Base-by-base conservation (phyloP, 805 yeast species). In the Candida tammaniensis region DNA sequence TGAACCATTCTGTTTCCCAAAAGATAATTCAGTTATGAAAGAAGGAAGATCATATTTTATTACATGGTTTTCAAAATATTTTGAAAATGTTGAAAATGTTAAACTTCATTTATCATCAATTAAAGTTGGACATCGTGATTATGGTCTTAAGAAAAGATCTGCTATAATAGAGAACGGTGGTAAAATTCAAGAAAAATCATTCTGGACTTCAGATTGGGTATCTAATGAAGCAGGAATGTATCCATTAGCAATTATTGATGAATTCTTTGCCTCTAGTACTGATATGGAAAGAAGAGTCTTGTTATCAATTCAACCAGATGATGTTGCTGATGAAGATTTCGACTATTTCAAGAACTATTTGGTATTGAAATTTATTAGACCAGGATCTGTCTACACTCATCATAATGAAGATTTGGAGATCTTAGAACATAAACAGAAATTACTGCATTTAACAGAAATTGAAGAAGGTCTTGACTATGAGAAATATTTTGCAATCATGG, bases 1-100 rank as follows among this genome's bases (percentile, higher is more conserved):
- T 24, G 93, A 68, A 33, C 96, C 96, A n/a, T 85, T 86, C 57
- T 87, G 96, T 57, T 74, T 85, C 14, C 96, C 96, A 9, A 67
- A 64, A 21, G 89, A 83, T 48, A 72, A 78, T 39, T 48, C 69
- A 9, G 68, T 63, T 24, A 66, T 84, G 60, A 71, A 73, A 43
- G 56, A 74, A 39, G 95, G 73, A 20, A 60, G 70, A 35, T 75
- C 85, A 0, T 83, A 85, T 48, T 87, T 88, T 50, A 58, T 85
- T 33, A 80, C 91, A 7, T 87, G 96, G 96, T 87, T 67, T 59
- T 71, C 91, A 2, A 68, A 72, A 31, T 81, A 64, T 54, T 87
- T 86, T 49, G 68, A 72, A 30, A 72, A 64, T 3, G 83, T 76
- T 16, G 64, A 74, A 30, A 73, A 76, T 17, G 88, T 85, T 7